Evolutionary conservation across 805 yeast species (phyloP).

Genomic region (Wickerhamomyces kurtzmanii): DNA sequence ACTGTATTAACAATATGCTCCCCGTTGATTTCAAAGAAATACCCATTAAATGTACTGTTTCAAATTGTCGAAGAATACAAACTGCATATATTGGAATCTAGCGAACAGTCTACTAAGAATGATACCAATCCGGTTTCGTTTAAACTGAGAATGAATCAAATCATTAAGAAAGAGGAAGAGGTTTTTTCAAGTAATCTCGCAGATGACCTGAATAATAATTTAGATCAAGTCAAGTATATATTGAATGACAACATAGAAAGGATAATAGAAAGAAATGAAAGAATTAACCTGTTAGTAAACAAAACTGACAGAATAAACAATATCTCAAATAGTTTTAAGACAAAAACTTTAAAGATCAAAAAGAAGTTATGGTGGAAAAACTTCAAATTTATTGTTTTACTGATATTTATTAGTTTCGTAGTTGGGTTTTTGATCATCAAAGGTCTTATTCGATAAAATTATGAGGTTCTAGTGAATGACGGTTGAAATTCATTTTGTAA

Average conservation of each 20-base stretch:
- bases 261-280: constrained; percentile 49
- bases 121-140: constrained; percentile 29
- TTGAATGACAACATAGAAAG: constrained; percentile 56
- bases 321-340: constrained; percentile 43
- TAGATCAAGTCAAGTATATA: constrained; percentile 43
- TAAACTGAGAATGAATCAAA: constrained; percentile 45
- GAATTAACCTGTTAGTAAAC: constrained; percentile 43
- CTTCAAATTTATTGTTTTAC: constrained; percentile 28
- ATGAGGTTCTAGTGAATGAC: too few species aligned
- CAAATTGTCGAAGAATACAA: constrained; percentile 35
- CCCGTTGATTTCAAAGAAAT: constrained; percentile 8
- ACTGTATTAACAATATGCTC: constrained; percentile 12
- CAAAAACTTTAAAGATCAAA: constrained; percentile 38
- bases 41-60: constrained; percentile 11
- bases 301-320: constrained; percentile 50
- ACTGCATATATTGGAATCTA: constrained; percentile 19
- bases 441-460: too few species aligned
- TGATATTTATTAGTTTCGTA: too few species aligned
- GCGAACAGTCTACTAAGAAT: background rate
- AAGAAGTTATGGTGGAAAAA: constrained; percentile 49
- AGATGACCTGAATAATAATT: constrained; percentile 36
- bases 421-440: constrained; percentile 9
- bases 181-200: constrained; percentile 21
- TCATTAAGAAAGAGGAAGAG: constrained; percentile 43
- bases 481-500: too few species aligned